Conservation (phyloP, 2,329 filamentous ascomycete species). For the Dactylonectria macrodidyma region DNA sequence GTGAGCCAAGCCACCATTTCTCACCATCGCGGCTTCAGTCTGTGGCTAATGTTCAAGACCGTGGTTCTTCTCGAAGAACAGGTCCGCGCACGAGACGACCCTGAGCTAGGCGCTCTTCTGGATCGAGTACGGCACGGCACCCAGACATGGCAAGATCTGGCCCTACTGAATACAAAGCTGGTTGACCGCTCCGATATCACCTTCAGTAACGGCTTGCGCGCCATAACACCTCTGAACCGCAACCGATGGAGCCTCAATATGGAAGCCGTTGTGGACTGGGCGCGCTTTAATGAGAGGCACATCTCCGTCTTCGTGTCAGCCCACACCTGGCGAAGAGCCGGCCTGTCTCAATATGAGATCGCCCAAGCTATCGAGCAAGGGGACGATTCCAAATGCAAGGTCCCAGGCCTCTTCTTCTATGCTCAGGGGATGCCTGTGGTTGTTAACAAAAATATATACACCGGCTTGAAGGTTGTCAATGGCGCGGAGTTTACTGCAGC, state of each 20-base stretch:
- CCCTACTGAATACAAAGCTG: conserved; percentile 13
- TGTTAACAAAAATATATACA: too few species aligned
- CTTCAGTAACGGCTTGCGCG: conserved; percentile 30
- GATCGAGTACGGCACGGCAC: conserved; percentile 24
- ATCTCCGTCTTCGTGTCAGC: background rate
- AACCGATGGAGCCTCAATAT: conserved; percentile 26
- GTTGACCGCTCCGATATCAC: conserved; percentile 29
- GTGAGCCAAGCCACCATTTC: conserved; percentile 24
- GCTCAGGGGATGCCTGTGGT: too few species aligned
- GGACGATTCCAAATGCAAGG: too few species aligned
- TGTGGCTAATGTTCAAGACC: conserved; percentile 32
- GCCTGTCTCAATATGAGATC: background rate
- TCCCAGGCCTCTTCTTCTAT: too few species aligned
- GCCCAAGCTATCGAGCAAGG: too few species aligned
- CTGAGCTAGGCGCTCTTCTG: conserved; percentile 29
- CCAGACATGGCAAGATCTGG: conserved; percentile 19
- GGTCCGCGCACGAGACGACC: conserved; percentile 28
- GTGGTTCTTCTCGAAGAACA: conserved; percentile 33
- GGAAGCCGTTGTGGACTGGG: conserved; percentile 26
- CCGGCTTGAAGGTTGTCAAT: too few species aligned
- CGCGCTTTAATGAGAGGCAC: conserved; percentile 21
- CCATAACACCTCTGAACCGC: conserved; percentile 31
- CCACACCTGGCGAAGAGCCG: background rate
- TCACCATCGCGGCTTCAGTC: conserved; percentile 22
- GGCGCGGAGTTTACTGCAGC: conserved; percentile 26